phyloP scores from a whole-genome alignment of 345 rosid genomes.

The Euphorbia tirucalli region DNA sequence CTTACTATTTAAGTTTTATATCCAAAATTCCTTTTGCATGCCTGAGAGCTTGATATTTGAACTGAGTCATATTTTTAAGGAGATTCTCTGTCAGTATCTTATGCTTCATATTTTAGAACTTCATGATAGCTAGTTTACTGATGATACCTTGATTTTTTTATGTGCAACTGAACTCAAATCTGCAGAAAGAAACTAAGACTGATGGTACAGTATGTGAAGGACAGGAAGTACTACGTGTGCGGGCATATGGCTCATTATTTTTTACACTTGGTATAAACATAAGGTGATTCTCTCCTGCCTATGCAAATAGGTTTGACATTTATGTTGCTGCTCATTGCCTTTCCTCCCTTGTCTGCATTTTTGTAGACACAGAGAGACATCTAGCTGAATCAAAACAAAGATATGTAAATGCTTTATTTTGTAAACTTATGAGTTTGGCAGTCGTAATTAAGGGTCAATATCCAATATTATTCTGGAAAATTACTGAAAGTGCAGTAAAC shows the following conservation, averaged over 20 bases:
- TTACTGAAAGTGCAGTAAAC: not conserved
- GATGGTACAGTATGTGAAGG: conserved; percentile 44
- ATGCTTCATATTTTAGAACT: not conserved
- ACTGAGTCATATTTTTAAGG: not conserved
- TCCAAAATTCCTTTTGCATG: not conserved
- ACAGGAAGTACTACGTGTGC: conserved; percentile 71
- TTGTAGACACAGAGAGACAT: not conserved
- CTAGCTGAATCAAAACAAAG: not conserved
- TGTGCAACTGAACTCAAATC: conserved; percentile 18
- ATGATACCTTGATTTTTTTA: not conserved
- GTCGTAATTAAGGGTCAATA: not conserved
- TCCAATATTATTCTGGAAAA: not conserved
- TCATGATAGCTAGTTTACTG: conserved; percentile 15
- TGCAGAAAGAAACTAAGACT: conserved; percentile 53
- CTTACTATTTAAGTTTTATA: not conserved
- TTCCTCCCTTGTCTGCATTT: not conserved
- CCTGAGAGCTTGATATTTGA: not conserved
- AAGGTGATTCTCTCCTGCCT: conserved; percentile 42
- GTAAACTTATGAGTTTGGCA: not conserved
- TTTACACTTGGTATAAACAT: conserved; percentile 87
- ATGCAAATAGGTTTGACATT: not conserved
- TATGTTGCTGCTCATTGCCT: not conserved
- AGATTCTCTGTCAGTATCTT: not conserved
- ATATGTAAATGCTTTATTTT: not conserved
- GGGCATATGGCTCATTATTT: conserved; percentile 90